Percentiles rank a stretch among this genome's conserved stretches.
Conservation (phyloP, 129 eudicot species). For the Erigeron canadensis region DNA sequence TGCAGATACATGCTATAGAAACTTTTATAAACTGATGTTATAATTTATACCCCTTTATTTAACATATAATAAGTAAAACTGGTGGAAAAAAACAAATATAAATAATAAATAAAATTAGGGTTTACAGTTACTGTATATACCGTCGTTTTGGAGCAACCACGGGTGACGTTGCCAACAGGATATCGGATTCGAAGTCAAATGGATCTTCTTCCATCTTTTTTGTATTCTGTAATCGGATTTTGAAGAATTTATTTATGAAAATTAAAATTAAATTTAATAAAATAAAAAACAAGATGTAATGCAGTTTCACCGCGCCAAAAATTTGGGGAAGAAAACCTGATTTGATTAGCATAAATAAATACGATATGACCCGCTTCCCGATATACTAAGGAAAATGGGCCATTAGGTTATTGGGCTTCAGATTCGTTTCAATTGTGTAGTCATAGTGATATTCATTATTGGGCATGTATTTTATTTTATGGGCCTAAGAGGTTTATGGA, state of each 20-base stretch:
- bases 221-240: not conserved
- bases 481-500: no score
- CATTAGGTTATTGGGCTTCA: slow-evolving; percentile 3
- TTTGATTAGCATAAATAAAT: slow-evolving; percentile 14
- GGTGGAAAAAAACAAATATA: no score
- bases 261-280: slow-evolving; percentile 5
- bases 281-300: not conserved
- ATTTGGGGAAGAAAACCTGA: slow-evolving; percentile 15
- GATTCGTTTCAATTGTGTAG: no score
- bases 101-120: not conserved
- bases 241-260: not conserved
- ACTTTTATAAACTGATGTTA: no score
- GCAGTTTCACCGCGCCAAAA: slow-evolving; percentile 33
- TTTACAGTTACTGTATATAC: not conserved
- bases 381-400: no score
- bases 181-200: slow-evolving; percentile 35
- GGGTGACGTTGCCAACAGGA: slow-evolving; percentile 34
- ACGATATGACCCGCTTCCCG: slow-evolving; percentile 9
- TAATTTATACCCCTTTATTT: no score
- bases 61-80: no score
- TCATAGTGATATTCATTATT: no score
- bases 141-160: slow-evolving; percentile 19
- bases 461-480: no score
- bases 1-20: no score
- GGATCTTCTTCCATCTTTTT: slow-evolving; percentile 38